A percentile compares a stretch with the other conserved stretches of the same genome.
phyloP scores from a whole-genome alignment of 2,329 filamentous ascomycete species.

The Samsoniella hepiali region DNA sequence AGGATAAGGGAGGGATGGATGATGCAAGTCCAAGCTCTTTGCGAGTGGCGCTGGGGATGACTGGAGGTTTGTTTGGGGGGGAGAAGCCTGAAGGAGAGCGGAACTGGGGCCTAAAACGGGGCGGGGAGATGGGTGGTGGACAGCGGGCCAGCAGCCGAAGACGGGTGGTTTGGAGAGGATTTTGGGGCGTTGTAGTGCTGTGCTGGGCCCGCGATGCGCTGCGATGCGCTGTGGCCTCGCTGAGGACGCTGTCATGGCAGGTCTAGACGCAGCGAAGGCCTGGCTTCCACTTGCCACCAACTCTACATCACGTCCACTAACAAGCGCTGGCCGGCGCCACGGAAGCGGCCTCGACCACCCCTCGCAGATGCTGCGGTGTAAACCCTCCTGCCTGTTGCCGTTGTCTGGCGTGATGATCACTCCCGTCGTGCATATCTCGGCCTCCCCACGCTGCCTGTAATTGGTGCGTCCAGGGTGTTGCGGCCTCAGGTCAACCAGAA shows the following conservation, averaged over 20 bases:
- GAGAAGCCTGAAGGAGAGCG: background rate
- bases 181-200: background rate
- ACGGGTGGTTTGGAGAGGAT: background rate
- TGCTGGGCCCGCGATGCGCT: background rate
- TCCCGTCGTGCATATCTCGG: constrained; percentile 10
- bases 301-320: too few relatives aligned
- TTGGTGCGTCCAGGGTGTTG: constrained; percentile 12
- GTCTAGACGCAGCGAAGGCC: too few relatives aligned
- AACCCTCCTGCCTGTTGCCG: background rate
- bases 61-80: background rate
- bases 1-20: constrained; percentile 16
- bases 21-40: constrained; percentile 14
- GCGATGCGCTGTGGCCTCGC: background rate
- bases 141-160: background rate
- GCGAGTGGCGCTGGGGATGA: background rate
- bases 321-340: background rate
- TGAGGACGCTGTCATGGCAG: too few relatives aligned
- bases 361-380: background rate
- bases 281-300: too few relatives aligned
- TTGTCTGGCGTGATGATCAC: constrained; percentile 6
- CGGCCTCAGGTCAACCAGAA: constrained; percentile 1
- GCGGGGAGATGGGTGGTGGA: background rate
- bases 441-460: constrained; percentile 10
- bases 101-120: background rate
- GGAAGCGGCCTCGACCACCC: constrained; percentile 1